phyloP scores from a whole-genome alignment of 371 early-diverging fungal genomes.

The Mucor circinelloides region DNA sequence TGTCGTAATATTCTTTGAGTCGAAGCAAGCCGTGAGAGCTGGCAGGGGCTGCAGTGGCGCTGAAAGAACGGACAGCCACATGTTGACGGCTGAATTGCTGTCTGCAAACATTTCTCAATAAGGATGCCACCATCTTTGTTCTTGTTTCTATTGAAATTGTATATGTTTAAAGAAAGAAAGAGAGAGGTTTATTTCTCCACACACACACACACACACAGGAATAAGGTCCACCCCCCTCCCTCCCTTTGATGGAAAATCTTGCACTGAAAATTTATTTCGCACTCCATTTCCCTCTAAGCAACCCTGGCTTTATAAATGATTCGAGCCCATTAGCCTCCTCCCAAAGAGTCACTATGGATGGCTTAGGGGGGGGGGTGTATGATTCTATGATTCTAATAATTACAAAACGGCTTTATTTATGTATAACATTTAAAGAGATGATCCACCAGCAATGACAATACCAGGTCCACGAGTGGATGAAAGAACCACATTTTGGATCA shows the following conservation, averaged over 20 bases:
- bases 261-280: constrained; percentile 2
- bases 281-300: neutral
- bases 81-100: constrained; percentile 2
- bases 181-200: neutral
- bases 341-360: neutral
- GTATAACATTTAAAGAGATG: constrained; percentile 17
- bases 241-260: neutral
- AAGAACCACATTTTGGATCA: constrained; percentile 62
- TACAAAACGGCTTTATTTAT: neutral
- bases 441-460: constrained; percentile 45
- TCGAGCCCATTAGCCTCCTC: neutral
- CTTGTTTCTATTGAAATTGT: neutral
- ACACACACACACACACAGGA: neutral
- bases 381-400: neutral
- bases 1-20: constrained; percentile 82
- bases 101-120: constrained; percentile 24
- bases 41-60: constrained; percentile 26
- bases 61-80: constrained; percentile 27
- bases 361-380: neutral
- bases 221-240: neutral
- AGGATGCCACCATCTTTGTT: constrained; percentile 12
- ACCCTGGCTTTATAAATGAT: neutral
- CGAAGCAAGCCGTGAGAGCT: constrained; percentile 62
- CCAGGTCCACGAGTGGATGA: constrained; percentile 68
- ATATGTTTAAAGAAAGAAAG: neutral